phyloP scores from a whole-genome alignment of 2,329 filamentous ascomycete species.

The Lasiodiplodia citricola region DNA sequence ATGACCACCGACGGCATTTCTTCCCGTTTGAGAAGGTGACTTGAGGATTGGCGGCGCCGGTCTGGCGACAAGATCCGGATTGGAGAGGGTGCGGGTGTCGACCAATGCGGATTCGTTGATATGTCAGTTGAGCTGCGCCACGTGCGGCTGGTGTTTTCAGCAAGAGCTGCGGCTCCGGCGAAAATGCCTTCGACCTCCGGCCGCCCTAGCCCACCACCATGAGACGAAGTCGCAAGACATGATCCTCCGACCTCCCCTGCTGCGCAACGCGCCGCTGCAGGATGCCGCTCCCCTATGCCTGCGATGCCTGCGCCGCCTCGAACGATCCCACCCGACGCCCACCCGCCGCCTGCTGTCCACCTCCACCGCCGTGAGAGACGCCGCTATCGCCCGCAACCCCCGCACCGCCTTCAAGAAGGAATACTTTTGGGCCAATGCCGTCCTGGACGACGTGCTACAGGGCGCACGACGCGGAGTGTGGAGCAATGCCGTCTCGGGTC shows the following conservation, averaged over 20 bases:
- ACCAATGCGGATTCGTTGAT: conserved; percentile 1
- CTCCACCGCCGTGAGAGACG: conserved; percentile 34
- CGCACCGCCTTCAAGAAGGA: conserved; percentile 42
- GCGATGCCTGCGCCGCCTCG: conserved; percentile 42
- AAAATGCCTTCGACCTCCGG: neutral
- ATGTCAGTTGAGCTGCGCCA: conserved; percentile 6
- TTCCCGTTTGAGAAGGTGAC: conserved; percentile 4
- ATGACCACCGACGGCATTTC: neutral
- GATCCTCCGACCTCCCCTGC: conserved; percentile 42
- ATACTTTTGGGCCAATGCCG: conserved; percentile 47
- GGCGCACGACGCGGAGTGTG: conserved; percentile 38
- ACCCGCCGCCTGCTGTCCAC: conserved; percentile 39
- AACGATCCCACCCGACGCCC: conserved; percentile 31
- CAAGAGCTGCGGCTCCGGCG: conserved; percentile 6
- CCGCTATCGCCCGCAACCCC: conserved; percentile 39
- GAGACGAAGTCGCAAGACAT: conserved; percentile 38
- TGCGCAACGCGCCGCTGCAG: conserved; percentile 37
- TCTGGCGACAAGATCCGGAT: neutral
- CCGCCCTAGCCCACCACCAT: neutral
- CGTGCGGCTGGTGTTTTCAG: conserved; percentile 3
- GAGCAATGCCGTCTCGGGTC: conserved; percentile 36
- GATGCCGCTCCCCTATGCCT: conserved; percentile 40
- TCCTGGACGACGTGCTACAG: conserved; percentile 40
- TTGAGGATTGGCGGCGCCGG: neutral
- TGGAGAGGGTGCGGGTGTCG: neutral